These are phyloP conservation scores for Lachnellula cervina DNA, from an alignment of 2,329 filamentous ascomycete species.

Conservation along the genomic window DNA sequence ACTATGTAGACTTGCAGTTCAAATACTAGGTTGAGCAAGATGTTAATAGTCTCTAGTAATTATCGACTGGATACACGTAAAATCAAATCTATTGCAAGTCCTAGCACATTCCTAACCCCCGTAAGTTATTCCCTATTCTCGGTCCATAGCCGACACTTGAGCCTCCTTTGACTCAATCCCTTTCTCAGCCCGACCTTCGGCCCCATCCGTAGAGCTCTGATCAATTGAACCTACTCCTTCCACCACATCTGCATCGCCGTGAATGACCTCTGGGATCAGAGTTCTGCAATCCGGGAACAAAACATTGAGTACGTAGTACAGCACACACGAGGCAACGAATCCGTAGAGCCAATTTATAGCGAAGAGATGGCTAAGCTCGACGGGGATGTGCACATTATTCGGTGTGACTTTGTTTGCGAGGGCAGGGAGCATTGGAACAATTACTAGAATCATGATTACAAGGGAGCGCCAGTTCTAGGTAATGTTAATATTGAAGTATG, in stretches of 20 bases:
- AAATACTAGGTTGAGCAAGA: too few species aligned
- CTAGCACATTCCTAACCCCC: not conserved
- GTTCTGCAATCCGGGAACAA: conserved; percentile 5
- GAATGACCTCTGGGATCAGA: conserved; percentile 3
- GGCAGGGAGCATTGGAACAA: conserved; percentile 9
- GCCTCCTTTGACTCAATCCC: not conserved
- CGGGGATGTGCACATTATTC: conserved; percentile 5
- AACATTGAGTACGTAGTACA: conserved; percentile 10
- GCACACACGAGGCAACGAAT: conserved; percentile 6
- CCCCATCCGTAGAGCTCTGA: conserved; percentile 2
- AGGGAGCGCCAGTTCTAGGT: conserved; percentile 9
- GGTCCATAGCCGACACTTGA: not conserved
- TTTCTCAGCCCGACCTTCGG: conserved; percentile 5
- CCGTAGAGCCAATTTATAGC: conserved; percentile 12
- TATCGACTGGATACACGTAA: too few species aligned
- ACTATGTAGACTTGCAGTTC: too few species aligned
- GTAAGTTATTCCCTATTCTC: not conserved
- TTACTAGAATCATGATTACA: conserved; percentile 5
- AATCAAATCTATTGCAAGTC: too few species aligned
- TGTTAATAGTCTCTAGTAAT: too few species aligned
- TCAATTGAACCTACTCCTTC: conserved; percentile 1
- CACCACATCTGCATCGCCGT: conserved; percentile 3
- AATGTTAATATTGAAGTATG: not conserved
- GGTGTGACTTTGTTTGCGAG: conserved; percentile 8
- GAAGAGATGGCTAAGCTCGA: conserved; percentile 5